phyloP scores from a whole-genome alignment of 495 filamentous ascomycete genomes.

The Annulohypoxylon moriforme region DNA sequence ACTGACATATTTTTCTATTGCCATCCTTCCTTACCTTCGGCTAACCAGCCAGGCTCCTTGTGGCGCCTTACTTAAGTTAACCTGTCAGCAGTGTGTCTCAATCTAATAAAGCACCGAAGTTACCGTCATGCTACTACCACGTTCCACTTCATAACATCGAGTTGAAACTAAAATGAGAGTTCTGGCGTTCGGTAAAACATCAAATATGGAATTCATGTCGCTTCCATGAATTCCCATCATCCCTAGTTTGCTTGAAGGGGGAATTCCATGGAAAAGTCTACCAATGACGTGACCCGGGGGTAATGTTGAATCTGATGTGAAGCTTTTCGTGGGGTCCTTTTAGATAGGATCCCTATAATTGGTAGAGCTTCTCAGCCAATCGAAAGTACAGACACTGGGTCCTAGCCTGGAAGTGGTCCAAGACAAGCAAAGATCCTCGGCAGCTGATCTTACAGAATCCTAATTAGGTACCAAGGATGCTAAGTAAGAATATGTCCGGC shows the following conservation, averaged over 20 bases:
- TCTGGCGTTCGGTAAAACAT: conserved; percentile 35
- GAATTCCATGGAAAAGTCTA: background rate
- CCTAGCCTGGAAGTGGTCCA: background rate
- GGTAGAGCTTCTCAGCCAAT: conserved; percentile 34
- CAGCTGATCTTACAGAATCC: conserved; percentile 18
- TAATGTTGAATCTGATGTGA: background rate
- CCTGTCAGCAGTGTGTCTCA: conserved; percentile 11
- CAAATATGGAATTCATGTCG: conserved; percentile 24
- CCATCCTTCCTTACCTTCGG: conserved; percentile 10
- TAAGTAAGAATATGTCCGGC: conserved; percentile 15
- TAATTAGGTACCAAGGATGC: background rate
- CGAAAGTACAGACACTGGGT: background rate
- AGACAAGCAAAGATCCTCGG: conserved; percentile 4
- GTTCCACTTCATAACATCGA: too few species aligned
- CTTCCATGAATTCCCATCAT: conserved; percentile 36
- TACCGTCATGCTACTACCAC: background rate
- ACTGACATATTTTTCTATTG: conserved; percentile 5
- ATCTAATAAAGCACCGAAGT: background rate
- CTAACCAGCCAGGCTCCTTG: background rate
- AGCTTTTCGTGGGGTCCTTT: conserved; percentile 1
- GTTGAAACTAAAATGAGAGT: conserved; percentile 2
- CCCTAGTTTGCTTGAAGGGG: background rate
- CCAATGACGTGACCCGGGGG: conserved; percentile 17
- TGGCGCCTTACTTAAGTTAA: background rate
- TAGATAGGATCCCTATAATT: conserved; percentile 23